These are phyloP conservation scores for Nemania diffusa DNA, from an alignment of 2,329 filamentous ascomycete species.

Conservation along the genomic window DNA sequence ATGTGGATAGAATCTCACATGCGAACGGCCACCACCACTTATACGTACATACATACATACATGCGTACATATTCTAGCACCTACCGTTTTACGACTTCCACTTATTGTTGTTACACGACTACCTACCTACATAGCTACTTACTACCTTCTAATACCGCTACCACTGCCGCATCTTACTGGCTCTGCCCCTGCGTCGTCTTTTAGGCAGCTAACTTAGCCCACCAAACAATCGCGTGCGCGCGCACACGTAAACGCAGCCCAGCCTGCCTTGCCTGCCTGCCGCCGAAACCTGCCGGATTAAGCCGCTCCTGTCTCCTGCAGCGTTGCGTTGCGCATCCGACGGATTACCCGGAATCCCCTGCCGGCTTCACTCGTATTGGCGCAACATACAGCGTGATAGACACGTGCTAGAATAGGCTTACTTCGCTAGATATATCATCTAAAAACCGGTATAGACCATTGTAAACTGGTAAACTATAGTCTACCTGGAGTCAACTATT, in stretches of 20 bases:
- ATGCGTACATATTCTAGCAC: not conserved
- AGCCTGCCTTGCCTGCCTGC: conserved; percentile 15
- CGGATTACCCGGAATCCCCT: conserved; percentile 22
- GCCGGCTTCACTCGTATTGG: conserved; percentile 21
- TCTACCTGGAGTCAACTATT: not conserved
- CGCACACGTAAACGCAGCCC: conserved; percentile 14
- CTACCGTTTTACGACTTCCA: not conserved
- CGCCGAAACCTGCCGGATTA: conserved; percentile 22
- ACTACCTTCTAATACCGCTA: too few relatives aligned
- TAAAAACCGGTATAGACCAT: not conserved
- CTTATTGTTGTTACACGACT: not conserved
- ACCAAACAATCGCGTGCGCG: not conserved
- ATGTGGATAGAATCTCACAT: conserved; percentile 30
- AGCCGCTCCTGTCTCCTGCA: conserved; percentile 19
- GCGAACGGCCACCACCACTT: conserved; percentile 15
- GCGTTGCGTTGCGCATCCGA: conserved; percentile 15
- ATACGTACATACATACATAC: too few relatives aligned
- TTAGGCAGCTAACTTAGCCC: not conserved
- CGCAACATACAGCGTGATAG: not conserved
- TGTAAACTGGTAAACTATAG: not conserved
- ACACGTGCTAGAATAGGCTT: conserved; percentile 24
- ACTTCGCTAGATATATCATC: not conserved
- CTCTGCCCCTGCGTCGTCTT: too few relatives aligned
- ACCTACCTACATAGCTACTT: too few relatives aligned
- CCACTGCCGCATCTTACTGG: too few relatives aligned